These are phyloP conservation scores for Phialophora tarda DNA, from an alignment of 2,329 filamentous ascomycete species.

Conservation along the genomic window DNA sequence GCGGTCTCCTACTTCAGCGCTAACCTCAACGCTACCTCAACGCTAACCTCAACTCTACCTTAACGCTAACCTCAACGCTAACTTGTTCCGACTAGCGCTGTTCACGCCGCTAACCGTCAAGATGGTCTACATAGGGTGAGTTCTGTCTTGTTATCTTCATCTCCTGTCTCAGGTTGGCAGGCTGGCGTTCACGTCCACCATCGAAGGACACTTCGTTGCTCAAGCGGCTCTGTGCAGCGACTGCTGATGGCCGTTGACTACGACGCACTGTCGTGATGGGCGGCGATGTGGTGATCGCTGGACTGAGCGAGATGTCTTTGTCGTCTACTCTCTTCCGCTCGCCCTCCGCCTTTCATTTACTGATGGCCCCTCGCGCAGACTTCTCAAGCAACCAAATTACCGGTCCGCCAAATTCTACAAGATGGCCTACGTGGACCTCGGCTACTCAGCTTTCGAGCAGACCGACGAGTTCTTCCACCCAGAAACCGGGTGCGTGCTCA, in stretches of 20 bases:
- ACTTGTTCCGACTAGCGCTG: not conserved
- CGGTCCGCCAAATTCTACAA: not conserved
- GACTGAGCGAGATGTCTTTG: not conserved
- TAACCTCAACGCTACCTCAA: no score
- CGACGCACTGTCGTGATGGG: no score
- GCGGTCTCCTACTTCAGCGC: no score
- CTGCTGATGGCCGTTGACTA: not conserved
- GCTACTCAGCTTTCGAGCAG: not conserved
- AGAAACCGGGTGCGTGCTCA: not conserved
- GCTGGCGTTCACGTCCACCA: no score
- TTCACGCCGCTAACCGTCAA: not conserved
- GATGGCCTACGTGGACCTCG: not conserved
- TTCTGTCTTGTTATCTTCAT: not conserved
- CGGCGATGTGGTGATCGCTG: not conserved
- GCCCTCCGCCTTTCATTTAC: not conserved
- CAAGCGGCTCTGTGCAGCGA: no score
- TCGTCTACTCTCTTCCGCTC: no score
- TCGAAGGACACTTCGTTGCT: not conserved
- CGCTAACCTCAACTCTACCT: no score
- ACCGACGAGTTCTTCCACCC: not conserved
- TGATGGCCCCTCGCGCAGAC: not conserved
- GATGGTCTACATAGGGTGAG: not conserved
- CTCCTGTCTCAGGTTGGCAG: no score
- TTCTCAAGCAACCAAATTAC: not conserved
- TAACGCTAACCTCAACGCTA: no score